These are phyloP conservation scores for Fusarium brachygibbosum DNA, from an alignment of 2,329 filamentous ascomycete genomes.

Conservation along the genomic window DNA sequence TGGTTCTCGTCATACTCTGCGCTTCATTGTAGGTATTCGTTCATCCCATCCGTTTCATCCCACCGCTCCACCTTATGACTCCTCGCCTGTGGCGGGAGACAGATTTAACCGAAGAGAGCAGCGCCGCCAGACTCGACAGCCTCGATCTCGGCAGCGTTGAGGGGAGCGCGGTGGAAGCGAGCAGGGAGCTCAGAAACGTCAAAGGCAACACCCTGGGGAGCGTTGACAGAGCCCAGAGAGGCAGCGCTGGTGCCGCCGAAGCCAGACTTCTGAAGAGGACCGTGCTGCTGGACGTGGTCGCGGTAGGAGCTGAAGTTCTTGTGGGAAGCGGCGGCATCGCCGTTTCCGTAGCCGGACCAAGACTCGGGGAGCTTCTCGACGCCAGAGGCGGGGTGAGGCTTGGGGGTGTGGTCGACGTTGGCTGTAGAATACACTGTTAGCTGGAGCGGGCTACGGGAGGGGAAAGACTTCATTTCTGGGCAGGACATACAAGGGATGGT, in stretches of 20 bases:
- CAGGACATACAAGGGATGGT: constrained; percentile 66
- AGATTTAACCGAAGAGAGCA: constrained; percentile 61
- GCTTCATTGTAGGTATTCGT: constrained; percentile 36
- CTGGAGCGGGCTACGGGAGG: background rate
- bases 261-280: constrained; percentile 74
- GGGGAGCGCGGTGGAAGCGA: constrained; percentile 82
- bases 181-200: constrained; percentile 89
- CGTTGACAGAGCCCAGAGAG: constrained; percentile 78
- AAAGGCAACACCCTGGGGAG: constrained; percentile 82
- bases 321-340: constrained; percentile 59
- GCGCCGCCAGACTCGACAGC: constrained; percentile 95
- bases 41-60: constrained; percentile 39
- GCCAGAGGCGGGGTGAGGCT: constrained; percentile 80
- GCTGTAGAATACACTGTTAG: constrained; percentile 62
- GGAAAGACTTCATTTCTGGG: background rate
- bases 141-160: constrained; percentile 89
- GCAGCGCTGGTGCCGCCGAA: constrained; percentile 75
- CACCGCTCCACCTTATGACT: constrained; percentile 42
- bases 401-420: constrained; percentile 78
- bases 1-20: constrained; percentile 31
- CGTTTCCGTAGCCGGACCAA: constrained; percentile 58
- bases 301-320: constrained; percentile 81
- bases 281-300: constrained; percentile 82
- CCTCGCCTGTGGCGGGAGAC: constrained; percentile 31
- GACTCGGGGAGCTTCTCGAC: constrained; percentile 71